Base-by-base conservation (phyloP, 1,284 basidiomycete species). In the Takashimella tepidaria region DNA sequence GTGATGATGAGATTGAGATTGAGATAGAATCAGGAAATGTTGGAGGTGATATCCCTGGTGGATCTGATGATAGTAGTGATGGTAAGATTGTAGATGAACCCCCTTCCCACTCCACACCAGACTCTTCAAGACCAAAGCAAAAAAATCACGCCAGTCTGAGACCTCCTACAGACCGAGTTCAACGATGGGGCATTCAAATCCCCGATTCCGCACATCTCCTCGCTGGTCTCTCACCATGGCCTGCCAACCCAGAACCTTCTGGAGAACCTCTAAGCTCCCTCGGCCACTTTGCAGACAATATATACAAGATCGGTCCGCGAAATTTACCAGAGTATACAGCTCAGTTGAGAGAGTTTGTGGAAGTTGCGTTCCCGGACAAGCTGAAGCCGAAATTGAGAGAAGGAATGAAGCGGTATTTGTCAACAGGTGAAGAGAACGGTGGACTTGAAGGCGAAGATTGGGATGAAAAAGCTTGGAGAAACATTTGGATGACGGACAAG, bases 401-500 rank as follows among this genome's bases (percentile, higher is more conserved):
- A 1, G 59, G 58, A 4, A 20, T 72, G 3, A 55, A 57, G 4
- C 24, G 13, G 13, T 66, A 66, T 45, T 26, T 63, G 11, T 31
- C 23, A 22, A n/a, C 16, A 47, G 25, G 45, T 10, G 12, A 19
- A 26, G 27, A 8, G 13, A 37, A 21, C 13, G 41, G 11, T 3
- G 51, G 19, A 44, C 19, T 20, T 25, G 41, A 51, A 47, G 47
- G 44, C 13, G 25, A 53, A 16, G 49, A 22, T n/a, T 63, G 65
- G 68, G 64, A 67, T 6, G 40, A 37, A 25, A n/a, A 10, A 54
- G 47, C 25, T 13, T 48, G 47, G 26, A 66, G 65, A 55, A 50
- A 23, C 10, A 59, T 77, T 3, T 77, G 73, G 73, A 73, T 75
- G 65, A 75, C 74, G 51, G 74, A 69, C 49, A 73, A 70, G 52